phyloP scores from a whole-genome alignment of 1,139 yeast species.

The Taiozyma sp. region DNA sequence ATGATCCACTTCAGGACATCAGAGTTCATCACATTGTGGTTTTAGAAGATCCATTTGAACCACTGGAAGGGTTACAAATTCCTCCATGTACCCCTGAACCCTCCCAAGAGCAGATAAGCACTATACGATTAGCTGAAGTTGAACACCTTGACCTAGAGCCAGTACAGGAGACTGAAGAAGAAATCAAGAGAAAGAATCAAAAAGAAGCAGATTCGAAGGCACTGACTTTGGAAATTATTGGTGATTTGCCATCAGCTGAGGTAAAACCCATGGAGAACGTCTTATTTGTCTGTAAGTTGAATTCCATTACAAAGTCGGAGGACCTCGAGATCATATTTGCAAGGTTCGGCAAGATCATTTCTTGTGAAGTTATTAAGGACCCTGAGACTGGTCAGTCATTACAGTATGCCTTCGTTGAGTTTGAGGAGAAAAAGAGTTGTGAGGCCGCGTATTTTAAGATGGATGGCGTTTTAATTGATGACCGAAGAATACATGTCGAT shows the following conservation, averaged over 20 bases:
- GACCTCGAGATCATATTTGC: conserved; percentile 52
- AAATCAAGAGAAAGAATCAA: conserved; percentile 25
- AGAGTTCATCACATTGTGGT: conserved; percentile 47
- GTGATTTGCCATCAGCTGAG: conserved; percentile 58
- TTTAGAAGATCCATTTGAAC: conserved; percentile 52
- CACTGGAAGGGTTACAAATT: conserved; percentile 28
- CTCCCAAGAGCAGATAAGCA: conserved; percentile 31
- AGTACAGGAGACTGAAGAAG: conserved; percentile 9
- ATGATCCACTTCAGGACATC: conserved; percentile 44
- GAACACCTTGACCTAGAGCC: conserved; percentile 19
- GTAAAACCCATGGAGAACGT: conserved; percentile 59
- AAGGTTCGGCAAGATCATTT: conserved; percentile 51
- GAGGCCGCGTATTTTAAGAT: conserved; percentile 58
- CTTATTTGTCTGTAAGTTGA: conserved; percentile 58
- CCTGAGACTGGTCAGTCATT: conserved; percentile 43
- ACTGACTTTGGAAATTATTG: conserved; percentile 56
- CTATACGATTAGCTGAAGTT: conserved; percentile 31
- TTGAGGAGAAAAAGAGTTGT: conserved; percentile 40
- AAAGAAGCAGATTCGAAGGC: conserved; percentile 48
- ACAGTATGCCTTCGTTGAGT: conserved; percentile 63
- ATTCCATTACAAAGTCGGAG: conserved; percentile 52
- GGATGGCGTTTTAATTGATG: conserved; percentile 61
- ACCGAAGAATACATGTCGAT: conserved; percentile 59
- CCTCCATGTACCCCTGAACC: conserved; percentile 33
- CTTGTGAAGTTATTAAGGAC: conserved; percentile 48